Base-by-base conservation (phyloP, 2,329 filamentous ascomycete genomes). In the Hypoxylon sp. region DNA sequence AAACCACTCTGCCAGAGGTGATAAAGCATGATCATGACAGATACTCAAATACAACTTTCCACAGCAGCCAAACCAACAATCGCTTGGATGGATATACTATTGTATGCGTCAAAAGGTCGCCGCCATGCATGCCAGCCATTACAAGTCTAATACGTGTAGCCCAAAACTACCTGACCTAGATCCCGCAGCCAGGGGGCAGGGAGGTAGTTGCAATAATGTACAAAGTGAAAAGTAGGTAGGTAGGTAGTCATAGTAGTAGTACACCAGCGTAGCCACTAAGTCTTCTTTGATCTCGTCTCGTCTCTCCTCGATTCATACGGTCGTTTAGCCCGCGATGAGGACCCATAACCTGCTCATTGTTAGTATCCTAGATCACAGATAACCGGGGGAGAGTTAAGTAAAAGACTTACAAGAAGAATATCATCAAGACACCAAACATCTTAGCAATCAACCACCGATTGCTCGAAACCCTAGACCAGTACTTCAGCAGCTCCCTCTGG, bases 391-490 rank as follows among this genome's bases (percentile, higher is more conserved):
- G 0, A 17, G 25, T n/a, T 31, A 34, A 5, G 19, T 8, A 20
- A 21, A 27, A 35, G 3, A 75, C 78, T 75, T 55, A 82, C 76
- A 90, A 75, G 77, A 88, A 90, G 82, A 93, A 96, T 70, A 96
- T 92, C 92, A 97, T 97, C 63, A 97, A 74, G 38, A 97, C 90
- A 54, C 93, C 86, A 72, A 89, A 89, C 86, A 89, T 89, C 76
- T 87, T 88, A 7, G 89, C 89, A 45, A 97, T 87, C 59, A 99
- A 76, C 94, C 93, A 97, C 59, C 94, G 82, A 75, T 99, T 99
- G 57, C 92, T 91, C 48, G 91, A 94, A 19, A 97, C 92, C 29
- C 92, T 82, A 19, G 85, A 88, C 93, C 94, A 99, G 74, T 97
- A 99, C 72, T 97, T 97, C 75, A 99, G 84, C 67, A 99, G 71